Conservation (phyloP, 2,329 filamentous ascomycete genomes). For the Fusarium albidum region DNA sequence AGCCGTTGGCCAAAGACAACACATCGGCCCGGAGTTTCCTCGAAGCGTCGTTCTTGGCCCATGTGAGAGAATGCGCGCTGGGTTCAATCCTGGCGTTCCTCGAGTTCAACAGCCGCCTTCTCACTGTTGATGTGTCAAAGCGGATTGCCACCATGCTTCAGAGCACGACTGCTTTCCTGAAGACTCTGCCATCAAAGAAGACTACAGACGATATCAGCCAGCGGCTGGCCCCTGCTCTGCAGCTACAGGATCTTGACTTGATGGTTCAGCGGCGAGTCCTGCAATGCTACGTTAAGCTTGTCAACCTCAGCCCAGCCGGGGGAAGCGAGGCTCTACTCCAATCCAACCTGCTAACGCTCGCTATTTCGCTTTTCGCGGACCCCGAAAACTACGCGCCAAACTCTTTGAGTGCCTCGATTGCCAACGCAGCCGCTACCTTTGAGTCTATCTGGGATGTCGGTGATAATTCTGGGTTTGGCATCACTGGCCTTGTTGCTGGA, state of each 20-base stretch:
- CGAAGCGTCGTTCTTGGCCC: constrained; percentile 91
- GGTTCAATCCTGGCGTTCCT: constrained; percentile 92
- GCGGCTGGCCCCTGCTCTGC: constrained; percentile 82
- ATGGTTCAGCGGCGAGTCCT: constrained; percentile 94
- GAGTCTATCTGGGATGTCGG: constrained; percentile 95
- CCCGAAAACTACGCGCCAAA: constrained; percentile 87
- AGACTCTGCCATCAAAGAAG: constrained; percentile 82
- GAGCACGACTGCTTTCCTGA: constrained; percentile 90
- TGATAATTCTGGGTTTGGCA: constrained; percentile 94
- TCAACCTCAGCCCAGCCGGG: constrained; percentile 85
- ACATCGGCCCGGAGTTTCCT: constrained; percentile 83
- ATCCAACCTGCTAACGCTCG: constrained; percentile 88
- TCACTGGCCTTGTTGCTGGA: constrained; percentile 83
- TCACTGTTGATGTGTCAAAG: constrained; percentile 94
- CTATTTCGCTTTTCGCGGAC: constrained; percentile 91
- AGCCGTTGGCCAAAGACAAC: constrained; percentile 92
- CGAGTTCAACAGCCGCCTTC: constrained; percentile 88
- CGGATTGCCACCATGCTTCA: constrained; percentile 94
- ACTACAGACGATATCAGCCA: constrained; percentile 87
- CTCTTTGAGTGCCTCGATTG: constrained; percentile 89
- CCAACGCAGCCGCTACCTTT: constrained; percentile 86
- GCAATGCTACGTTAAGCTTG: constrained; percentile 92
- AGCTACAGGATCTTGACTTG: constrained; percentile 87
- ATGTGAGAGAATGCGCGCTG: constrained; percentile 93
- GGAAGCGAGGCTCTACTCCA: constrained; percentile 87